A percentile compares a stretch with the other conserved stretches of the same genome.
Evolutionary conservation across 495 filamentous ascomycete genomes (phyloP).

Genomic region (Endocarpon pusillum): DNA sequence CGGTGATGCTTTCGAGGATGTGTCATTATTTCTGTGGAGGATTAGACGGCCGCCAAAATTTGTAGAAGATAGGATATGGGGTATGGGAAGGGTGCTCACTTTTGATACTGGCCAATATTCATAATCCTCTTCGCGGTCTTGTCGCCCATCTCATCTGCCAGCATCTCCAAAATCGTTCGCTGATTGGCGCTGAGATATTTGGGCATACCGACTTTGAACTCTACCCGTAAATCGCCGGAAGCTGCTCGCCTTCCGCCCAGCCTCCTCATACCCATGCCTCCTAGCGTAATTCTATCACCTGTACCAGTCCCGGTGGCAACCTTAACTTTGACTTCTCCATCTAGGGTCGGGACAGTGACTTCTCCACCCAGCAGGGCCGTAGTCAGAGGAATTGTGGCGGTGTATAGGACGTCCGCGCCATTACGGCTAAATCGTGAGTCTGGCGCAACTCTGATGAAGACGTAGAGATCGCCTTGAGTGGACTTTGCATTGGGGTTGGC

Average conservation of each 20-base stretch:
- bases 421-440: slow-evolving; percentile 74
- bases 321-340: slow-evolving; percentile 74
- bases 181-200: slow-evolving; percentile 83
- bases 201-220: slow-evolving; percentile 89
- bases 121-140: slow-evolving; percentile 83
- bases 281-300: slow-evolving; percentile 72
- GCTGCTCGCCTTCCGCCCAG: slow-evolving; percentile 37
- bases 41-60: neutral
- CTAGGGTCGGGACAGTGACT: slow-evolving; percentile 73
- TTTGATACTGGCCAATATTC: slow-evolving; percentile 40
- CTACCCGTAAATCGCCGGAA: slow-evolving; percentile 68
- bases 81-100: neutral
- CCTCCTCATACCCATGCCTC: slow-evolving; percentile 84
- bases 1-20: neutral
- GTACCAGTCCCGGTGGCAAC: slow-evolving; percentile 82
- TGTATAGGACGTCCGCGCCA: slow-evolving; percentile 83
- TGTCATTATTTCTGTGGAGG: neutral
- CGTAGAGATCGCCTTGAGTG: slow-evolving; percentile 67
- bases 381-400: slow-evolving; percentile 75
- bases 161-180: slow-evolving; percentile 78
- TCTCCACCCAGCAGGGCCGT: slow-evolving; percentile 87
- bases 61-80: slow-evolving; percentile 2
- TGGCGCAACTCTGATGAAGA: slow-evolving; percentile 63
- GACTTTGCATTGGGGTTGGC: slow-evolving; percentile 38
- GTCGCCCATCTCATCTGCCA: slow-evolving; percentile 88